Conservation (phyloP, 352 stramenopile species). For the Aphanomyces cochlioides region DNA sequence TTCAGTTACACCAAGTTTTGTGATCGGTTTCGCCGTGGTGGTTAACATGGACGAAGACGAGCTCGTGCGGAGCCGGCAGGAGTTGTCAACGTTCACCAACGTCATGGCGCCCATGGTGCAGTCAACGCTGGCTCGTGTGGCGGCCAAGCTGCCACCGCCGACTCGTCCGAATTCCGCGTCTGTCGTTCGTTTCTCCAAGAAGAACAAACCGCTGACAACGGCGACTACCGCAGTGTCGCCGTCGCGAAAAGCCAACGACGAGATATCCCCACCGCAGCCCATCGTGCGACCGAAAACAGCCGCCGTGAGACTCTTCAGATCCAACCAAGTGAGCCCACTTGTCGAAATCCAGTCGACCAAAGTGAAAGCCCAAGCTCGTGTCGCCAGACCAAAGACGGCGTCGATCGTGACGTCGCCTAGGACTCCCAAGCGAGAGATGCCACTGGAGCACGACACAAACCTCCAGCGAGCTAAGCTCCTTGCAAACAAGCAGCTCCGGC, state of each 20-base stretch:
- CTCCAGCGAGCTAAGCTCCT: conserved; percentile 2
- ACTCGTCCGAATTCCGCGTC: no score
- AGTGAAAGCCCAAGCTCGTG: background rate
- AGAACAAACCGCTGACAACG: no score
- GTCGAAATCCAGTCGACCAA: background rate
- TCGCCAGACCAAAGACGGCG: background rate
- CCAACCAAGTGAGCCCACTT: background rate
- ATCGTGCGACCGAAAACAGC: background rate
- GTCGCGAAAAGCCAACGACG: background rate
- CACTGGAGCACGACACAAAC: background rate
- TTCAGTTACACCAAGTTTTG: no score
- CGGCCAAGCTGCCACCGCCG: background rate
- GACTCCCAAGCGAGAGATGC: background rate
- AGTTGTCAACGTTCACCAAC: conserved; percentile 1
- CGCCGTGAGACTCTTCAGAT: background rate
- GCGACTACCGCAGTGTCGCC: background rate
- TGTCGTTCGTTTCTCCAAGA: no score
- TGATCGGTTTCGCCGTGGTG: no score
- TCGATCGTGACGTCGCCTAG: background rate
- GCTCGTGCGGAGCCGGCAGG: background rate
- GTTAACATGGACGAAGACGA: background rate
- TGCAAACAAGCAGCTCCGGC: conserved; percentile 8
- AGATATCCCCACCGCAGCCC: background rate
- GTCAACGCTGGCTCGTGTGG: conserved; percentile 1
- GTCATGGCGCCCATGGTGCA: conserved; percentile 8